These are phyloP conservation scores for Alternaria arbusti DNA, from an alignment of 2,329 filamentous ascomycete species.

Conservation along the genomic window DNA sequence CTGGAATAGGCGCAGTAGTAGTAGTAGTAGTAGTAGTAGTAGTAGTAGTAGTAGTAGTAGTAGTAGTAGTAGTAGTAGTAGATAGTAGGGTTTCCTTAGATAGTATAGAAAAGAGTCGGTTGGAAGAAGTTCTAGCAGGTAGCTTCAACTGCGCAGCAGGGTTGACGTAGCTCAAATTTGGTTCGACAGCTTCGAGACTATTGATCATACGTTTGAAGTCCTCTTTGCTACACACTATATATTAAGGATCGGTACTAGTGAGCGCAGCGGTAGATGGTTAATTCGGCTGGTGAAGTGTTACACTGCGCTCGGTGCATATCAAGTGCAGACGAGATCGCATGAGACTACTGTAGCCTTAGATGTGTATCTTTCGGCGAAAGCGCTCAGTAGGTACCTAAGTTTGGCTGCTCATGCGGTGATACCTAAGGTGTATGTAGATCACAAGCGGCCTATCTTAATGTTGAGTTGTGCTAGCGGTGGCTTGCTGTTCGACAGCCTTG, in stretches of 20 bases:
- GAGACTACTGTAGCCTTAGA: not conserved
- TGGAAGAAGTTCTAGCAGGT: not conserved
- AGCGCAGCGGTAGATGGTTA: not conserved
- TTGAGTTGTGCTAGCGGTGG: not conserved
- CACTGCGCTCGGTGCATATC: not conserved
- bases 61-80: no score
- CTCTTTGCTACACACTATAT: not conserved
- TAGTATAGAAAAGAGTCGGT: not conserved
- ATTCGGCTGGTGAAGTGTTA: not conserved
- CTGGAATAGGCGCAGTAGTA: no score
- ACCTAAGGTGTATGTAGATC: not conserved
- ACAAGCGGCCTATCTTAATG: not conserved
- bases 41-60: no score
- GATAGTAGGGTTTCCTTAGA: not conserved
- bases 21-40: no score
- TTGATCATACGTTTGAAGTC: not conserved
- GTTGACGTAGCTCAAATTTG: not conserved
- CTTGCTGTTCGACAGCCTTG: not conserved
- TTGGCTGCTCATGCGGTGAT: not conserved
- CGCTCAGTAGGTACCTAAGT: not conserved
- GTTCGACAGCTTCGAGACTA: not conserved
- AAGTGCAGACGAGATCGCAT: fast-evolving
- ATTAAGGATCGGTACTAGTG: not conserved
- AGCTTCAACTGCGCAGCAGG: not conserved
- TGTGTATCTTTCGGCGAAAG: not conserved